Conservation (phyloP, 352 stramenopile species). For the Globisporangium canariense region DNA sequence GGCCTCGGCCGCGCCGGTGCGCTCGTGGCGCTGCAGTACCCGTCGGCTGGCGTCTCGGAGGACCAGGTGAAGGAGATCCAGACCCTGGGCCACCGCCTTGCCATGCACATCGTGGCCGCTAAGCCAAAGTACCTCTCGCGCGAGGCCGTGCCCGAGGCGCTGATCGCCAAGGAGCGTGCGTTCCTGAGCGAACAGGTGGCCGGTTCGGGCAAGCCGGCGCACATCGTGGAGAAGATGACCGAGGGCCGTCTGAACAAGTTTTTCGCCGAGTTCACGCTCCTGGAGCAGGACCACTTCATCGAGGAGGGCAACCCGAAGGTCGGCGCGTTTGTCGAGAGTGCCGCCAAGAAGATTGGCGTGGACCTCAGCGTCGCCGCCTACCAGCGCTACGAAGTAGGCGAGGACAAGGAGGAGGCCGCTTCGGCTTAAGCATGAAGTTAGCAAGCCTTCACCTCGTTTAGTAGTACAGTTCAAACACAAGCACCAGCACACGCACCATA, state of each 20-base stretch:
- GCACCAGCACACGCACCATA: background rate
- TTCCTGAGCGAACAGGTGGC: conserved; percentile 90
- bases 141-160: conserved; percentile 76
- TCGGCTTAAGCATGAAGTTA: conserved; percentile 24
- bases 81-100: conserved; percentile 89
- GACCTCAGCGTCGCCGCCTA: conserved; percentile 62
- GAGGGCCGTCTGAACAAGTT: conserved; percentile 93
- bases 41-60: conserved; percentile 35
- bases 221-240: conserved; percentile 95
- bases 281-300: conserved; percentile 93
- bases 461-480: conserved; percentile 4
- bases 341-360: conserved; percentile 62
- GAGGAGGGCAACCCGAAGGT: conserved; percentile 91
- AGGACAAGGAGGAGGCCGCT: conserved; percentile 37
- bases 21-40: conserved; percentile 88
- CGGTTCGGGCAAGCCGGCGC: conserved; percentile 82
- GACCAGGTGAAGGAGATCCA: conserved; percentile 58
- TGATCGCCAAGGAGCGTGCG: conserved; percentile 89
- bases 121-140: conserved; percentile 89
- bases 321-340: conserved; percentile 63
- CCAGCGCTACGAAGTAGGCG: conserved; percentile 70
- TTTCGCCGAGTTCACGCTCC: conserved; percentile 90
- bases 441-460: background rate
- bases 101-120: conserved; percentile 95
- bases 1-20: conserved; percentile 80